Evolutionary conservation across 2,329 filamentous ascomycete species (phyloP).

Genomic region (Phoma herbarum): DNA sequence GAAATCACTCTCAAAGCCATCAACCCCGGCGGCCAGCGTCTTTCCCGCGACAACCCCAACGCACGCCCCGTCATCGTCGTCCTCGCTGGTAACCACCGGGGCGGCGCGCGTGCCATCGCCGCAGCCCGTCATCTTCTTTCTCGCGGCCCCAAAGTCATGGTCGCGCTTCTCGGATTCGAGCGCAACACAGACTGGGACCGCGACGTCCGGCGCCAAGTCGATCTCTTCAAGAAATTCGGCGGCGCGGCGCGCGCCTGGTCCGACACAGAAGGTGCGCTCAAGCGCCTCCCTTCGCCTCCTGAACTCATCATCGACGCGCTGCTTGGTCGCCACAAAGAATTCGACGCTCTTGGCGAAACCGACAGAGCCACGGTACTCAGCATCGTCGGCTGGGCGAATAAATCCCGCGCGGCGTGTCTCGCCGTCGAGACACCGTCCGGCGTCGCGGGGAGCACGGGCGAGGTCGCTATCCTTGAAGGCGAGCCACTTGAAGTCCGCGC

Average conservation of each 20-base stretch:
- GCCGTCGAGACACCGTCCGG: conserved; percentile 93
- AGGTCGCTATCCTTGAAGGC: conserved; percentile 71
- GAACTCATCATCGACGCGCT: conserved; percentile 89
- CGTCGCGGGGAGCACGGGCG: conserved; percentile 76
- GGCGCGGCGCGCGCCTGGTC: conserved; percentile 73
- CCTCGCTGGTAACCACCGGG: conserved; percentile 94
- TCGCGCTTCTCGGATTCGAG: conserved; percentile 86
- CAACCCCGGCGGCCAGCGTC: conserved; percentile 64
- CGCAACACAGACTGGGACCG: conserved; percentile 82
- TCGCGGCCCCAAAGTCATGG: conserved; percentile 79
- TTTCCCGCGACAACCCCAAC: conserved; percentile 58
- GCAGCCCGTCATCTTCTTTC: conserved; percentile 88
- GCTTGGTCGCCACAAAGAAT: conserved; percentile 84
- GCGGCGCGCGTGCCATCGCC: conserved; percentile 82
- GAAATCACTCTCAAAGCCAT: conserved; percentile 79
- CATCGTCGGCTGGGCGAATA: conserved; percentile 93
- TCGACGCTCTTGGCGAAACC: conserved; percentile 84
- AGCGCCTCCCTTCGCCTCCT: conserved; percentile 68
- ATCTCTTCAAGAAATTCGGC: conserved; percentile 84
- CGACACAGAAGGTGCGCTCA: conserved; percentile 63
- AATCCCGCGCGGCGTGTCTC: conserved; percentile 81
- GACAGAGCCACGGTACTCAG: conserved; percentile 87
- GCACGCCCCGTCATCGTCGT: conserved; percentile 71
- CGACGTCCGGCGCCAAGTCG: conserved; percentile 80
- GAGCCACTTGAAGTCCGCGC: conserved; percentile 81